Evolutionary conservation across 2,329 filamentous ascomycete species (phyloP).

Genomic region (Xylaria multiplex): DNA sequence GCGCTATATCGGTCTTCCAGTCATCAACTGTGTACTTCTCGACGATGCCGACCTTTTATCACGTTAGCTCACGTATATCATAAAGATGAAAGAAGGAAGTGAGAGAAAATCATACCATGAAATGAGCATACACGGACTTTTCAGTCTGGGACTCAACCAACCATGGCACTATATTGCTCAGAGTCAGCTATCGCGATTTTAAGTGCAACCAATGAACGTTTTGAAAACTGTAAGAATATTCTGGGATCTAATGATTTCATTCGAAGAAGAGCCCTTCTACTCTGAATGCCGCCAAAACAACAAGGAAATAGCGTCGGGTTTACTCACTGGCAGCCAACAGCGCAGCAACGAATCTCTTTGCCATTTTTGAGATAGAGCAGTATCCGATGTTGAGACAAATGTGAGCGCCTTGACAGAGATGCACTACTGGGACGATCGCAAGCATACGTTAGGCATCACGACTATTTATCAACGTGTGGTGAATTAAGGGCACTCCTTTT

Average conservation of each 20-base stretch:
- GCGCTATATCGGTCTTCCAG: constrained; percentile 32
- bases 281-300: no score
- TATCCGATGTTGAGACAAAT: neutral
- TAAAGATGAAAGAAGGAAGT: no score
- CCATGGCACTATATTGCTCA: constrained; percentile 24
- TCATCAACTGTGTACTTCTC: constrained; percentile 33
- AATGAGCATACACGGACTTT: constrained; percentile 33
- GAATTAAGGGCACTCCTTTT: neutral
- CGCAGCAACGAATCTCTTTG: constrained; percentile 23
- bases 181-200: neutral
- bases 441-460: neutral
- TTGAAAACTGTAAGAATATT: neutral
- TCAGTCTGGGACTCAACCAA: constrained; percentile 18
- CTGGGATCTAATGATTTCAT: neutral
- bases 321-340: constrained; percentile 22
- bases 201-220: no score
- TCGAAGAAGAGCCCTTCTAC: neutral
- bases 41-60: constrained; percentile 30
- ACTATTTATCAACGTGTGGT: neutral
- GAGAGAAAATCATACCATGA: constrained; percentile 14
- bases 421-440: neutral
- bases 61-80: neutral
- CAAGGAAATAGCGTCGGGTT: no score
- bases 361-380: constrained; percentile 10
- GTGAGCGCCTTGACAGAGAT: neutral